Percentiles rank a stretch among this genome's conserved stretches.
phyloP scores from a whole-genome alignment of 1,284 basidiomycete species.

The Trichosporon sp. region DNA sequence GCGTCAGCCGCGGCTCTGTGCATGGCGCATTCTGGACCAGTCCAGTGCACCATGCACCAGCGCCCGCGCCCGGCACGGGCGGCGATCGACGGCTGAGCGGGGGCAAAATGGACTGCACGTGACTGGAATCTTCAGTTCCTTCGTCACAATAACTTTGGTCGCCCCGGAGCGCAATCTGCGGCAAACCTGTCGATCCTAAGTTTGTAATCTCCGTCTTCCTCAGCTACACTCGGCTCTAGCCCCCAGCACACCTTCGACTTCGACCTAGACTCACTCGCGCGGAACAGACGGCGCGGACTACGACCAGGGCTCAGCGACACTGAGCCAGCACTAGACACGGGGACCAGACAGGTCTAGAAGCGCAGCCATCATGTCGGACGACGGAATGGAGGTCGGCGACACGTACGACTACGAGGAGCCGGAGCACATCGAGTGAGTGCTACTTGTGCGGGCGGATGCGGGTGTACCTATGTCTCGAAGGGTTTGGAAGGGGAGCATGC shows the following conservation, averaged over 20 bases:
- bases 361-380: constrained; percentile 18
- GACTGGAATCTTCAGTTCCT: not conserved
- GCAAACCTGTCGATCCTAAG: not conserved
- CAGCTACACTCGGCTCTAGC: not conserved
- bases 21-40: not conserved
- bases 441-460: not conserved
- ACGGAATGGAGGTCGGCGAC: constrained; percentile 22
- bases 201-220: not conserved
- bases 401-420: constrained; percentile 20
- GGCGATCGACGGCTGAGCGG: not conserved
- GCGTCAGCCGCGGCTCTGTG: not conserved
- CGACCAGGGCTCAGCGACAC: not conserved
- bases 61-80: too few species aligned
- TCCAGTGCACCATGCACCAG: too few species aligned
- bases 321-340: not conserved
- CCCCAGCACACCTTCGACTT: not conserved
- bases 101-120: not conserved
- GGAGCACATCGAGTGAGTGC: constrained; percentile 23
- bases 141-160: constrained; percentile 3
- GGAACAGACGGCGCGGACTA: not conserved
- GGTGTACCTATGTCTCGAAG: not conserved
- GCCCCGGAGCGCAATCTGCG: not conserved
- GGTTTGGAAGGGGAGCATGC: not conserved
- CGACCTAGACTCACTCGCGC: not conserved
- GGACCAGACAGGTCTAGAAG: not conserved